Base-by-base conservation (phyloP, 441 rosid genomes). In the Raphanus hybrid region DNA sequence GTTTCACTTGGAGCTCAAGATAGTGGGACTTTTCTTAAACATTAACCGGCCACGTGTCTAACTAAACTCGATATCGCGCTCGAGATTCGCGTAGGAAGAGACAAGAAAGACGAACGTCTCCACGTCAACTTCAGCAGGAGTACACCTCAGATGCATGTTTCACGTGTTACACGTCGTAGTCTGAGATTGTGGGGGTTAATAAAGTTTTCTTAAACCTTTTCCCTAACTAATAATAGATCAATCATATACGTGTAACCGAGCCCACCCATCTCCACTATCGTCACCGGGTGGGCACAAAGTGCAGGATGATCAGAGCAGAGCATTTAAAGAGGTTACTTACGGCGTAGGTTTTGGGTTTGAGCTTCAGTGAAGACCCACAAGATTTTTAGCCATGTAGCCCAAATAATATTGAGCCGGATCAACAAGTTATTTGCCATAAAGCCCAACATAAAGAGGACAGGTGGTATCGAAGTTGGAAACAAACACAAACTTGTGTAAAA, bases 101-200 rank as follows among this genome's bases (percentile, higher is more conserved):
- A 29, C 4, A 45, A 55, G 58, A 64, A 23, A 77, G 60, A 37
- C 41, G 9, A 5, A 29, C 34, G 34, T 29, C 34, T 29, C 34
- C 34, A 29, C 34, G 34, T 29, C 34, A 29, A 29, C 34, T 29
- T 29, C 34, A 29, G 34, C 34, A 29, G 34, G 0, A 3, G 34
- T 29, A 29, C 34, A 29, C 4, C 34, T 37, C 10, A 7, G 41
- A 37, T 37, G 10, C 41, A 37, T 45, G n/a, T 39, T 26, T 14
- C 54, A 78, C 73, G 70, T 66, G 37, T 37, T 18, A 43, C 81
- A 78, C 77, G 74, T 45, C 52, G 52, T 3, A 43, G n/a, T 43
- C n/a, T 11, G 11, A 12, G 39, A 34, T 43, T 43, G 50, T 43
- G 11, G 50, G 50, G 50, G 50, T 43, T 43, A 43, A 11, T 43